Conservation (phyloP, 768 basidiomycete species). For the Tremella yokohamensis region DNA sequence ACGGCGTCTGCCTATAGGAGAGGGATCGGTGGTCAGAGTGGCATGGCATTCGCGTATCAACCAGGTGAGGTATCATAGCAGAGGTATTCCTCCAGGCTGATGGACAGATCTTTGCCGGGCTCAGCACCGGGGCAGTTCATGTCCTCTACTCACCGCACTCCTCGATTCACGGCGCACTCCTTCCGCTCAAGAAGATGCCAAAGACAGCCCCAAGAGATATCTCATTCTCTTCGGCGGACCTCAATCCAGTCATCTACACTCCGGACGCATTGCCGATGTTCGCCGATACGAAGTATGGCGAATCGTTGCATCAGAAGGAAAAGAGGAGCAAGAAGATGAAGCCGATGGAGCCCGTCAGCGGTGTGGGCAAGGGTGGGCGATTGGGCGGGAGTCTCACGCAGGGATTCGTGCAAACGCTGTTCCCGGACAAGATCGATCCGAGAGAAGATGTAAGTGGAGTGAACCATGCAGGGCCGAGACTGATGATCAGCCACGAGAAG, state of each 20-base stretch:
- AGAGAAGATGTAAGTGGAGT: not conserved
- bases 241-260: slow-evolving; percentile 82
- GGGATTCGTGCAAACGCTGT: slow-evolving; percentile 90
- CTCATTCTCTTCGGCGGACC: slow-evolving; percentile 66
- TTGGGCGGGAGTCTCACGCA: slow-evolving; percentile 97
- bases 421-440: slow-evolving; percentile 47
- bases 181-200: slow-evolving; percentile 81
- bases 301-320: slow-evolving; percentile 77
- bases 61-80: slow-evolving; percentile 60
- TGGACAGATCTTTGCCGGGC: slow-evolving; percentile 73
- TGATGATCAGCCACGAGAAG: slow-evolving; percentile 78
- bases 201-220: slow-evolving; percentile 75
- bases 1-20: slow-evolving; percentile 44
- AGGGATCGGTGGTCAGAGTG: slow-evolving; percentile 70
- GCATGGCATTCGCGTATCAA: slow-evolving; percentile 97
- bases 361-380: slow-evolving; percentile 87
- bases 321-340: slow-evolving; percentile 87
- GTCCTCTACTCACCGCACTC: slow-evolving; percentile 88
- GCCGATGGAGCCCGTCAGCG: slow-evolving; percentile 86
- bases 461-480: slow-evolving; percentile 72
- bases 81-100: not conserved
- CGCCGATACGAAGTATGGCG: slow-evolving; percentile 67
- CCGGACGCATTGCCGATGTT: slow-evolving; percentile 92
- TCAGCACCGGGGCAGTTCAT: slow-evolving; percentile 80
- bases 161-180: slow-evolving; percentile 87